Percentiles rank a stretch among this genome's conserved stretches.
Conservation (phyloP, 1,284 basidiomycete genomes). For the Termitomyces sp. region DNA sequence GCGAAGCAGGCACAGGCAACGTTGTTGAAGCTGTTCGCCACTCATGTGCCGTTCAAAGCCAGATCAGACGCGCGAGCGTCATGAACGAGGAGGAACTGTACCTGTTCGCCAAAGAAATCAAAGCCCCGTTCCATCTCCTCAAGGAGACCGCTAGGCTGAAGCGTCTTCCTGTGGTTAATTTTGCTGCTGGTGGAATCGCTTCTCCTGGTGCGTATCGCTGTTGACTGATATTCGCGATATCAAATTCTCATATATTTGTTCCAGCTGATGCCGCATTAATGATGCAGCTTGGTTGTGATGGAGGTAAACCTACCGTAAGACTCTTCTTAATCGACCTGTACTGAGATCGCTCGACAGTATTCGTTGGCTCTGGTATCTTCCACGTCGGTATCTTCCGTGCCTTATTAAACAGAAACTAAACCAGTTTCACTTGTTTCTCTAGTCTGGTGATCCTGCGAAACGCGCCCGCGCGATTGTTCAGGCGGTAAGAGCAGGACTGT, state of each 20-base stretch:
- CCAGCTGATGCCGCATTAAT: constrained; percentile 94
- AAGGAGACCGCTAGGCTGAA: constrained; percentile 95
- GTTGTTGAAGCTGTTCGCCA: constrained; percentile 97
- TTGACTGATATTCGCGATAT: constrained; percentile 2
- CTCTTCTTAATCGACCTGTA: constrained; percentile 11
- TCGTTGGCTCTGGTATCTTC: constrained; percentile 95
- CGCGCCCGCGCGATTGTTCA: constrained; percentile 97
- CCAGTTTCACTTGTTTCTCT: constrained; percentile 9
- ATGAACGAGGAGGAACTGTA: constrained; percentile 97
- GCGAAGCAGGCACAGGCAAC: constrained; percentile 97
- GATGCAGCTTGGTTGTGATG: constrained; percentile 99
- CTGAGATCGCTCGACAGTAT: constrained; percentile 46
- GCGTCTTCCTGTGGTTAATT: constrained; percentile 90
- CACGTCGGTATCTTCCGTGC: constrained; percentile 49
- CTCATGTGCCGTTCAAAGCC: constrained; percentile 76
- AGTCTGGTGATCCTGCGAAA: constrained; percentile 93
- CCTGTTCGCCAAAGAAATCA: constrained; percentile 88
- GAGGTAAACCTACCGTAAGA: constrained; percentile 54
- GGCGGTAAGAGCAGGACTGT: constrained; percentile 51
- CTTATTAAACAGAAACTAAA: background rate
- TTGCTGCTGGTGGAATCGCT: constrained; percentile 95
- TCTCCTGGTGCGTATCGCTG: constrained; percentile 72
- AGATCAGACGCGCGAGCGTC: constrained; percentile 81
- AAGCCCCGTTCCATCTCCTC: constrained; percentile 95
- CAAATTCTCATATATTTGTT: constrained; percentile 8